A percentile compares a stretch with the other conserved stretches of the same genome.
These are phyloP conservation scores for Avena atlantica DNA, from an alignment of 176 grass and related monocot species.

Conservation along the genomic window DNA sequence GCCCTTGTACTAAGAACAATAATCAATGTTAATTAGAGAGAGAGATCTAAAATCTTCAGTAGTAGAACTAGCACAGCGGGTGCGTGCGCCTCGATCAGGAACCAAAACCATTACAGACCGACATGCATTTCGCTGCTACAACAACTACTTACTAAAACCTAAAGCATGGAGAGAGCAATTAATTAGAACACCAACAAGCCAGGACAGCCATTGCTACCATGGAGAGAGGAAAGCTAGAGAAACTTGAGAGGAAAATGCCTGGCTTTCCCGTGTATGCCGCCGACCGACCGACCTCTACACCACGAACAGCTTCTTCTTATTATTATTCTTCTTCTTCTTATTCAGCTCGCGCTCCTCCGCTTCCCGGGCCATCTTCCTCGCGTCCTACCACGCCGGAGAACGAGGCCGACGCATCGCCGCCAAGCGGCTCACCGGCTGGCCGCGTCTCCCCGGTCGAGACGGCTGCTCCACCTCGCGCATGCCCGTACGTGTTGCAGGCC, in stretches of 20 bases:
- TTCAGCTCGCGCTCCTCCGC: not conserved
- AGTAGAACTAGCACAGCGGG: not conserved
- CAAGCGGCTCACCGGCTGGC: not conserved
- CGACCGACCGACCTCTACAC: slow-evolving; percentile 40
- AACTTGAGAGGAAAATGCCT: slow-evolving; percentile 76
- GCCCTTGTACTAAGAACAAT: not conserved
- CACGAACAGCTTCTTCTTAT: not conserved
- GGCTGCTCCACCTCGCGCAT: slow-evolving; percentile 13
- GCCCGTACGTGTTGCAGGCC: slow-evolving; percentile 22
- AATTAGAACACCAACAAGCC: not conserved
- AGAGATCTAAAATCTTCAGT: not conserved
- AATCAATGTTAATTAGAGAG: not conserved
- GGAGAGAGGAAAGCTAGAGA: slow-evolving; percentile 73
- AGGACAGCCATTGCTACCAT: not conserved
- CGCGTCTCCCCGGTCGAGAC: not conserved
- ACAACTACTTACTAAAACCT: too few relatives aligned
- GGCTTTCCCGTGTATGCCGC: slow-evolving; percentile 95
- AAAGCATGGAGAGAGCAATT: too few relatives aligned
- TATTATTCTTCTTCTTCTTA: not conserved
- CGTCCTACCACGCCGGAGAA: not conserved
- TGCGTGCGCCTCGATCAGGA: not conserved
- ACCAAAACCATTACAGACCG: slow-evolving; percentile 13
- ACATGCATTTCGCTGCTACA: not conserved
- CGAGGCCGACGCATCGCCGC: not conserved
- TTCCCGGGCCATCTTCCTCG: not conserved